Base-by-base conservation (phyloP, 768 basidiomycete genomes). In the Goffeauzyma gilvescens region DNA sequence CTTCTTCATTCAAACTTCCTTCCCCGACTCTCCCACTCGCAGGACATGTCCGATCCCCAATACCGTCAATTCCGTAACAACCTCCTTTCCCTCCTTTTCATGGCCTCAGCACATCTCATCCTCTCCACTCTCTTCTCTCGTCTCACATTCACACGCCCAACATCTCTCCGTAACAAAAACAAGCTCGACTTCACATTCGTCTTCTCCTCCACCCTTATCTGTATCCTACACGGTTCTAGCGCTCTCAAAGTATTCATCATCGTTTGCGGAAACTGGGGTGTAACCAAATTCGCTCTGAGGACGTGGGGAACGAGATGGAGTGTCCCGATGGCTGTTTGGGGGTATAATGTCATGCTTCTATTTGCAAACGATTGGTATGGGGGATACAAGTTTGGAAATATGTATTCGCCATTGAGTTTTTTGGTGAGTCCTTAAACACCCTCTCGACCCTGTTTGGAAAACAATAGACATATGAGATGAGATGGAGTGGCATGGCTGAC, bases 21-120 rank as follows among this genome's bases (percentile, higher is more conserved):
- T n/a, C n/a, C n/a, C n/a, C n/a, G n/a, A n/a, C n/a, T n/a, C n/a
- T n/a, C n/a, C 17, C 22, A 6, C 17, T 13, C 18, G 8, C 51
- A 95, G 90, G 93, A 98, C 63, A 82, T 79, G 56, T 85, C 82
- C 49, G 93, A 96, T 55, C 67, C 71, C 0, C 93, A 96, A 67
- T 95, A 87, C 59, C 79, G 79, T 20, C 72, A 76, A 3, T 93
- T 98, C 63, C 74, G 93, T 28, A 69, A 72, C 52, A 83, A 86
- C 58, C 58, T 95, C 34, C 73, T 78, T 5, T 61, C 76, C 5
- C 71, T 96, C 4, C 54, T 69, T 27, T 31, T 59, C 31, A 67
- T 81, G 22, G 65, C 68, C 13, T 45, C 65, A 21, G 53, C 69
- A n/a, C 80, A 79, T 58, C 65, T 86, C 15, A 64, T 79, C 14